Evolutionary conservation across 1,284 basidiomycete genomes (phyloP).

Genomic region (Paramarasmius palmivorus): DNA sequence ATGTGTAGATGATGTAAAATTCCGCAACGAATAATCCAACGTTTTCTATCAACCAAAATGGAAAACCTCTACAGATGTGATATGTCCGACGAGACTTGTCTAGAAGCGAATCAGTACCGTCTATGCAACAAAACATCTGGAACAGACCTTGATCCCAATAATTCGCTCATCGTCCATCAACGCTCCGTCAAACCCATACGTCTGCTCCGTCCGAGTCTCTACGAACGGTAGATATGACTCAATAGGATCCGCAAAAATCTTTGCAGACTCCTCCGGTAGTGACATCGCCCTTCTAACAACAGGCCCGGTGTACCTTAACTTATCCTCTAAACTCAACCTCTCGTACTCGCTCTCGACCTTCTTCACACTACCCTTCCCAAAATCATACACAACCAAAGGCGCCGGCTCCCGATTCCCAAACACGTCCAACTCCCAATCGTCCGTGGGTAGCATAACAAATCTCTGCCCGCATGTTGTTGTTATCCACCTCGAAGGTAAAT

Average conservation of each 20-base stretch:
- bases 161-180: conserved; percentile 51
- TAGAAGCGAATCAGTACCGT: background rate
- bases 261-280: conserved; percentile 4
- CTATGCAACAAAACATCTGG: background rate
- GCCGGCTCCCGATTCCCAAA: conserved; percentile 15
- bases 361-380: conserved; percentile 35
- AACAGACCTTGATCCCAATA: conserved; percentile 41
- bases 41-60: conserved; percentile 15
- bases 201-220: conserved; percentile 25
- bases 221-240: conserved; percentile 35
- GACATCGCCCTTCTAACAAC: background rate
- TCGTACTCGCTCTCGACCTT: conserved; percentile 16
- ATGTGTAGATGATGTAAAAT: too few species aligned
- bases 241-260: conserved; percentile 31
- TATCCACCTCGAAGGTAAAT: conserved; percentile 44
- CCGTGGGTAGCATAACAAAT: conserved; percentile 28
- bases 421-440: conserved; percentile 1
- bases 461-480: conserved; percentile 50
- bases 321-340: background rate
- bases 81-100: conserved; percentile 6
- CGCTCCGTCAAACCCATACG: conserved; percentile 37
- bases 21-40: too few species aligned
- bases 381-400: conserved; percentile 39
- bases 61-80: conserved; percentile 9
- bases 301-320: background rate